A percentile compares a stretch with the other conserved stretches of the same genome.
Conservation (phyloP, 495 filamentous ascomycete species). For the Trichoderma reesei region DNA sequence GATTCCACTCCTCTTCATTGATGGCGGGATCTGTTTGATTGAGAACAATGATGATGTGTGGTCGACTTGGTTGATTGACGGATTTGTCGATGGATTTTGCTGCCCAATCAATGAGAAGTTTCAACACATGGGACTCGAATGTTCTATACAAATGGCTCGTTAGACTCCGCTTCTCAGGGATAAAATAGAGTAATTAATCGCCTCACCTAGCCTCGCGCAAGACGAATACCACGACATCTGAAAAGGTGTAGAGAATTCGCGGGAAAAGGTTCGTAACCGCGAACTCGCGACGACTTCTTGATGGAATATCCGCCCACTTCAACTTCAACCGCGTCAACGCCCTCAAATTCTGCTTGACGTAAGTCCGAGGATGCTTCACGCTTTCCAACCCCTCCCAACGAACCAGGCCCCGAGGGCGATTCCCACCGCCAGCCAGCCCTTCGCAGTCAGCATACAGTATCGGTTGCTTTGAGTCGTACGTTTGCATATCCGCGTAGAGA, state of each 20-base stretch:
- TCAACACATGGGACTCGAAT: conserved; percentile 30
- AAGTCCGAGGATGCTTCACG: conserved; percentile 12
- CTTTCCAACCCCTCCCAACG: conserved; percentile 9
- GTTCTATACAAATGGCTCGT: too few relatives aligned
- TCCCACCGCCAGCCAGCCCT: conserved; percentile 42
- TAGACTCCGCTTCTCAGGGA: too few relatives aligned
- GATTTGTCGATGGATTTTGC: conserved; percentile 41
- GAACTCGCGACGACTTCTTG: conserved; percentile 29
- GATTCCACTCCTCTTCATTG: conserved; percentile 39
- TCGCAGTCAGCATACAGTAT: conserved; percentile 52
- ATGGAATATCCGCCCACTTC: conserved; percentile 33
- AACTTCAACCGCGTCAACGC: conserved; percentile 10
- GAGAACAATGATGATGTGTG: conserved; percentile 45
- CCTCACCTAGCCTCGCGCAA: conserved; percentile 34
- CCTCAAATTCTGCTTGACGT: neutral
- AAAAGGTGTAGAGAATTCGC: conserved; percentile 45
- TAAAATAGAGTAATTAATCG: too few relatives aligned
- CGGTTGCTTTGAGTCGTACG: conserved; percentile 30
- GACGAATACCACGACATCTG: conserved; percentile 45
- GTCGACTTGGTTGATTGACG: conserved; percentile 43
- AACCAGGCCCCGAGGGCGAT: conserved; percentile 23
- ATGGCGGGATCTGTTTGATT: conserved; percentile 39
- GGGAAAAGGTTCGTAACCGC: conserved; percentile 43
- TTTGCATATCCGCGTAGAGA: conserved; percentile 50
- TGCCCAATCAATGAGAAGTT: conserved; percentile 34